Base-by-base conservation (phyloP, 2,329 filamentous ascomycete species). In the Diaporthe caulivora region DNA sequence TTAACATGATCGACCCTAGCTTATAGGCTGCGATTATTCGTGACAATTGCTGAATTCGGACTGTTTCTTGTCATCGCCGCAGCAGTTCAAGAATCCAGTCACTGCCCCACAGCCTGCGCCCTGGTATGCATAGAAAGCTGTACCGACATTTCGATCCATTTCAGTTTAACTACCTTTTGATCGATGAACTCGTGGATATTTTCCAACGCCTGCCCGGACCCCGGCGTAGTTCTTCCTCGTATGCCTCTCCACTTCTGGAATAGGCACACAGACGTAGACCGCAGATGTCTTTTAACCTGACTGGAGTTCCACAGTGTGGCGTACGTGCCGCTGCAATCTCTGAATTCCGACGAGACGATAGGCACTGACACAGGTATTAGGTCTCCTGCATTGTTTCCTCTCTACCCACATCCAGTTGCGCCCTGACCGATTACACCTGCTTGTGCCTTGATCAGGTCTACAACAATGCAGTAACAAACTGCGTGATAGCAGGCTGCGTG, bases 201-300 rank as follows among this genome's bases (percentile, higher is more conserved):
- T 0, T 37, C 31, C 29, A 65, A n/a, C 62, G 15, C 62, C 44
- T 65, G 44, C 26, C 21, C 24, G 29, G 37, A 65, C 60, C 60
- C 60, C 37, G 62, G 29, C 29, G 18, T 10, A 26, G 11, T 0
- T 26, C 10, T 21, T 15, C 15, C 29, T 65, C 62, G n/a, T 24
- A 49, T 53, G 29, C 47, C 29, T 65, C n/a, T n/a, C 18, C 18
- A 17, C 34, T 10, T 21, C 21, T 10, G 60, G 42, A 47, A 3
- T 11, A 37, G 31, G 26, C 21, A 26, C 31, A 34, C 44, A 44
- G 29, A 18, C 44, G 15, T 51, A 21, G 47, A 65, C 44, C 44
- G 44, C 62, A 51, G 62, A 65, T 65, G 62, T 65, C 62, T n/a
- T 65, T 65, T 65, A 65, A 65, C 51, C 44, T 65, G 42, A 65